These are phyloP conservation scores for Suillus ampliporus DNA, from an alignment of 768 basidiomycete genomes.

Conservation along the genomic window DNA sequence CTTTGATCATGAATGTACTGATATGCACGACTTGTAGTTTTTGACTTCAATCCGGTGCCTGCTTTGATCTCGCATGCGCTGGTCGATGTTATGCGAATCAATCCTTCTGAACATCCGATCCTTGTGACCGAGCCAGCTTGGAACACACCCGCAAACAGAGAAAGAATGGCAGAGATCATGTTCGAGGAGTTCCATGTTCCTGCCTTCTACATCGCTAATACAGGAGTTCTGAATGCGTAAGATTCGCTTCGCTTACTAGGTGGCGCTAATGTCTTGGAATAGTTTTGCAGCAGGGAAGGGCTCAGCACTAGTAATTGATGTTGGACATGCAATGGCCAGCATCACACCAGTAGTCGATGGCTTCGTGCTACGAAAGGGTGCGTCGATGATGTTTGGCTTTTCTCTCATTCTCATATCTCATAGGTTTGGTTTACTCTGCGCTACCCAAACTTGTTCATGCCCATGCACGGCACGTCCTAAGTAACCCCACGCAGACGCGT, in stretches of 20 bases:
- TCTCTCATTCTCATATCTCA: not conserved
- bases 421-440: constrained; percentile 79
- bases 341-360: constrained; percentile 97
- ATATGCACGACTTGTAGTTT: constrained; percentile 48
- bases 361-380: constrained; percentile 95
- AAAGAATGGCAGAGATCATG: constrained; percentile 96
- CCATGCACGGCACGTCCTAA: constrained; percentile 73
- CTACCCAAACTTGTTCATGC: constrained; percentile 83
- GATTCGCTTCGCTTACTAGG: constrained; percentile 10
- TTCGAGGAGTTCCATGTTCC: constrained; percentile 96
- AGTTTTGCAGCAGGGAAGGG: constrained; percentile 98
- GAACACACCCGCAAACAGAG: constrained; percentile 92
- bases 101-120: constrained; percentile 86
- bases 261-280: constrained; percentile 17
- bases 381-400: constrained; percentile 7
- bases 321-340: constrained; percentile 88
- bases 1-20: not conserved
- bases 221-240: constrained; percentile 92
- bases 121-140: constrained; percentile 95
- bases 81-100: constrained; percentile 75
- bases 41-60: constrained; percentile 77
- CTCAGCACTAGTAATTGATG: constrained; percentile 94
- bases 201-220: constrained; percentile 96
- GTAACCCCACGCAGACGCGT: constrained; percentile 53
- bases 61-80: constrained; percentile 78